phyloP scores from a whole-genome alignment of 331 rosid genomes.

The Malus hybrid region DNA sequence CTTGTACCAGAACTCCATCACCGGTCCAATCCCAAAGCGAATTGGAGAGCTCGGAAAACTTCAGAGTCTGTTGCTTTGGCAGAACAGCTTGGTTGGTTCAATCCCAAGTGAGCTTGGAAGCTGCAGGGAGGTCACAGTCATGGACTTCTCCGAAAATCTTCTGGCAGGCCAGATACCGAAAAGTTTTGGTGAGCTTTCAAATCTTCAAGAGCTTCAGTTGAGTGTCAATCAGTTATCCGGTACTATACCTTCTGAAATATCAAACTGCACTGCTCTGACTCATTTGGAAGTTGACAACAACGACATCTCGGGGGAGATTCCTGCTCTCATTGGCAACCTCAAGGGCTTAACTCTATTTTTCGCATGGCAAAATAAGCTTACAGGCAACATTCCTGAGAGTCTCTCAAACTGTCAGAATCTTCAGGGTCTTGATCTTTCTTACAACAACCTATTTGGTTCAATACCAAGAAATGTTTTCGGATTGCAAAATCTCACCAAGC shows the following conservation, averaged over 20 bases:
- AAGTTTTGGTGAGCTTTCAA: constrained; percentile 51
- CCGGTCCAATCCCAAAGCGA: constrained; percentile 54
- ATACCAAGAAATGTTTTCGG: constrained; percentile 55
- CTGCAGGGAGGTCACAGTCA: constrained; percentile 43
- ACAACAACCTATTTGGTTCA: constrained; percentile 51
- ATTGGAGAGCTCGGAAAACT: constrained; percentile 64
- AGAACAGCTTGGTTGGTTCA: constrained; percentile 53
- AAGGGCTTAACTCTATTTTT: constrained; percentile 63
- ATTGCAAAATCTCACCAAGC: constrained; percentile 54
- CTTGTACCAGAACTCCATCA: constrained; percentile 62
- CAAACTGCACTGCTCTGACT: constrained; percentile 46
- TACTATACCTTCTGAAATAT: constrained; percentile 54
- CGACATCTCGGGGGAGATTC: constrained; percentile 60
- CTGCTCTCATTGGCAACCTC: constrained; percentile 49
- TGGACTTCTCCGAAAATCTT: constrained; percentile 68
- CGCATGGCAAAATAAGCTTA: constrained; percentile 66
- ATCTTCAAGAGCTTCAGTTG: constrained; percentile 67
- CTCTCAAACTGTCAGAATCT: constrained; percentile 55
- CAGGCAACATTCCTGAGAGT: constrained; percentile 68
- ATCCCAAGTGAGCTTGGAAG: constrained; percentile 64
- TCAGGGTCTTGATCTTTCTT: constrained; percentile 69
- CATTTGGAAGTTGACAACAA: constrained; percentile 80
- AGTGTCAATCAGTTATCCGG: constrained; percentile 72
- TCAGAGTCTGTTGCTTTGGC: constrained; percentile 56
- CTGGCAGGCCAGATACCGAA: constrained; percentile 68